These are phyloP conservation scores for Pythium folliculosum DNA, from an alignment of 352 stramenopile genomes.

Conservation along the genomic window DNA sequence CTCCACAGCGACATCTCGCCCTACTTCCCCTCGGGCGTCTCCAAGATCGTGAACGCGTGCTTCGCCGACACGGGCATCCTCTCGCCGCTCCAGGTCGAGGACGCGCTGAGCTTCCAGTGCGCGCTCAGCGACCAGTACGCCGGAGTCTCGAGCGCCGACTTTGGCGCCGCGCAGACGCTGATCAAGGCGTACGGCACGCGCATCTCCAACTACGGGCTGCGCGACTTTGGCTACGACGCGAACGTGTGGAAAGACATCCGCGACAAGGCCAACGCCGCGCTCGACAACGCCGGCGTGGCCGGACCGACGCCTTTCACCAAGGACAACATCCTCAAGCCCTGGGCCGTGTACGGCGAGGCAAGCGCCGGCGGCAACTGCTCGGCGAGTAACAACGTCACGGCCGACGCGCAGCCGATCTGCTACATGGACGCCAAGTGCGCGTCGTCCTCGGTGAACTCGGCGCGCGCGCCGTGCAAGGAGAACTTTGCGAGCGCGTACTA, in stretches of 20 bases:
- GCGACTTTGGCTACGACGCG: slow-evolving; percentile 69
- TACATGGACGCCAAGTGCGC: slow-evolving; percentile 68
- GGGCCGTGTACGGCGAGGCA: slow-evolving; percentile 46
- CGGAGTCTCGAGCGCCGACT: slow-evolving; percentile 44
- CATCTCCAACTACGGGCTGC: slow-evolving; percentile 54
- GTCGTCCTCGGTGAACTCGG: background rate
- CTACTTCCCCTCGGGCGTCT: slow-evolving; percentile 65
- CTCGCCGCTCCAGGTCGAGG: slow-evolving; percentile 52
- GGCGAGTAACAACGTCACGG: slow-evolving; percentile 32
- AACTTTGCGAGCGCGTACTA: slow-evolving; percentile 58
- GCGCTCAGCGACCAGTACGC: slow-evolving; percentile 63
- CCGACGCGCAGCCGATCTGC: slow-evolving; percentile 49
- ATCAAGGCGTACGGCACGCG: slow-evolving; percentile 47
- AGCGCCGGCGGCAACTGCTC: slow-evolving; percentile 29
- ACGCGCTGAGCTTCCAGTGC: slow-evolving; percentile 60
- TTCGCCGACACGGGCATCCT: slow-evolving; percentile 72
- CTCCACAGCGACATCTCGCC: slow-evolving; percentile 69
- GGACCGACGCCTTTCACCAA: slow-evolving; percentile 39
- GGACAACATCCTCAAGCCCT: slow-evolving; percentile 65
- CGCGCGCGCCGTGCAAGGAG: slow-evolving; percentile 43
- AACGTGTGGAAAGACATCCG: slow-evolving; percentile 47
- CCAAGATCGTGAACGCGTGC: slow-evolving; percentile 64
- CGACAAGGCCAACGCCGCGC: slow-evolving; percentile 38
- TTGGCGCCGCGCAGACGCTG: slow-evolving; percentile 36
- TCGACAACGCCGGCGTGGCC: slow-evolving; percentile 23